Evolutionary conservation across 2,329 filamentous ascomycete species (phyloP).

Genomic region (Celoporthe dispersa): DNA sequence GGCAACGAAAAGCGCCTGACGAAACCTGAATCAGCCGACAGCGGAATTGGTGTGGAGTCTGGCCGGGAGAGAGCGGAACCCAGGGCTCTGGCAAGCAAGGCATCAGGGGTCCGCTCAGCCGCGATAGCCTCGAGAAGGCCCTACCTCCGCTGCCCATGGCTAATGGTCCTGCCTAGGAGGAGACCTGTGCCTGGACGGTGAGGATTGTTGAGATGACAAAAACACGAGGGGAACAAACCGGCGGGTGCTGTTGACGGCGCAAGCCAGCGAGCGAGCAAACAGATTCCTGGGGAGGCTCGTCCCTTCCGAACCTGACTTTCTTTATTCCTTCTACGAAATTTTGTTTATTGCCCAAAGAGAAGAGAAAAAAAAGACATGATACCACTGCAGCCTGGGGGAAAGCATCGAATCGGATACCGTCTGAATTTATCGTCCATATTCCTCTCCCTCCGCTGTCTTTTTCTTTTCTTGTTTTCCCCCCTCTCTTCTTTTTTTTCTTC

Average conservation of each 20-base stretch:
- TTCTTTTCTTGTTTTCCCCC: background rate
- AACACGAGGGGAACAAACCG: background rate
- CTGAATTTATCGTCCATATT: slow-evolving; percentile 27
- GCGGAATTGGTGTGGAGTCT: slow-evolving; percentile 47
- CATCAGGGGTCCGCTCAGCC: slow-evolving; percentile 49
- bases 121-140: slow-evolving; percentile 64
- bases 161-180: slow-evolving; percentile 29
- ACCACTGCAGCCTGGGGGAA: slow-evolving; percentile 31
- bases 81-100: slow-evolving; percentile 28
- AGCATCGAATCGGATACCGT: slow-evolving; percentile 26
- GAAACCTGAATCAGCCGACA: slow-evolving; percentile 54
- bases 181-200: slow-evolving; percentile 18
- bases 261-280: slow-evolving; percentile 2
- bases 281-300: background rate
- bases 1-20: slow-evolving; percentile 31
- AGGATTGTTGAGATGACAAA: slow-evolving; percentile 10
- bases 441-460: slow-evolving; percentile 12
- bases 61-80: slow-evolving; percentile 34
- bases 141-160: slow-evolving; percentile 58
- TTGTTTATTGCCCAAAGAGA: slow-evolving; percentile 23
- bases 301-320: background rate
- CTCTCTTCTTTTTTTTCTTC: background rate
- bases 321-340: slow-evolving; percentile 15
- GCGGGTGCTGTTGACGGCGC: slow-evolving; percentile 10
- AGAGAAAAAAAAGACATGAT: slow-evolving; percentile 30